Conservation (phyloP, 2,329 filamentous ascomycete species). For the Fusarium sp. region DNA sequence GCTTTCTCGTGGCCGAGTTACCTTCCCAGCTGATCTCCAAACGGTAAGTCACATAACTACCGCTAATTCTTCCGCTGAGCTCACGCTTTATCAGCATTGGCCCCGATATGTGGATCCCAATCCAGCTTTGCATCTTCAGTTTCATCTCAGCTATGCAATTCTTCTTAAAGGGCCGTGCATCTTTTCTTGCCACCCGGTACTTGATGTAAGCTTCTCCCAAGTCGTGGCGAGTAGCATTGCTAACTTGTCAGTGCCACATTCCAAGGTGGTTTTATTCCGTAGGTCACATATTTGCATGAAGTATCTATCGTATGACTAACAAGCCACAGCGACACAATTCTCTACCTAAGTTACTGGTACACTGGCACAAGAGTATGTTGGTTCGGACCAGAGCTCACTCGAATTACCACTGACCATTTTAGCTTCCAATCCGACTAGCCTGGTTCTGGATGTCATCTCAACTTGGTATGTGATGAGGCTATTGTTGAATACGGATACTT, state of each 20-base stretch:
- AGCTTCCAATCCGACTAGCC: not conserved
- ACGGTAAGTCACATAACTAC: not conserved
- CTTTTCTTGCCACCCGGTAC: conserved; percentile 46
- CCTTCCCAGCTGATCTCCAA: conserved; percentile 23
- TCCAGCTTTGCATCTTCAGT: conserved; percentile 56
- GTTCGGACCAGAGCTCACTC: not conserved
- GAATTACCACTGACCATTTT: not conserved
- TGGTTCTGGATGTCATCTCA: not conserved
- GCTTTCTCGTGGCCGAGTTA: conserved; percentile 24
- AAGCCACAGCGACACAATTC: not conserved
- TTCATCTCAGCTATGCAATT: conserved; percentile 51
- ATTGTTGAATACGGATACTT: not conserved
- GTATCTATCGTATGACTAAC: not conserved
- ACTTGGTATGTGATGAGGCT: not conserved
- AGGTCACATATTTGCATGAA: not conserved
- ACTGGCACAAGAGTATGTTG: not conserved
- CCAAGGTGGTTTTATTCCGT: not conserved
- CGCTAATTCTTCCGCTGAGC: fast-evolving
- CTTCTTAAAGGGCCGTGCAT: conserved; percentile 49
- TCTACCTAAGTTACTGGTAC: not conserved
- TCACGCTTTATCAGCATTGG: conserved; percentile 48
- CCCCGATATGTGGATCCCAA: conserved; percentile 62
- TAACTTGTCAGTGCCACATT: not conserved
- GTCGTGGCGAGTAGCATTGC: not conserved
- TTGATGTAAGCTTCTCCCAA: not conserved